phyloP scores from a whole-genome alignment of 768 basidiomycete genomes.

The Boletellus ananas region DNA sequence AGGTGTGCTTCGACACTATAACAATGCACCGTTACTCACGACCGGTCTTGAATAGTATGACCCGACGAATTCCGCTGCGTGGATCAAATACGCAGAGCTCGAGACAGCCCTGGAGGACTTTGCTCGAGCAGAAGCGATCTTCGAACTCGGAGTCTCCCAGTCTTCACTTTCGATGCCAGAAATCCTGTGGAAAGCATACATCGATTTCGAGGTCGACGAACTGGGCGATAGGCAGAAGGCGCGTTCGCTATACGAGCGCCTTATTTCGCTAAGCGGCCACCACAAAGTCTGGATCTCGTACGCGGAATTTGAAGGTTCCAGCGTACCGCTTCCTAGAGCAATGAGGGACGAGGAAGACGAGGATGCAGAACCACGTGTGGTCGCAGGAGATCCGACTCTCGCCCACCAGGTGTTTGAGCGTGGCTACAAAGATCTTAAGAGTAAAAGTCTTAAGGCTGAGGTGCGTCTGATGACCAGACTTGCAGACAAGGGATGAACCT shows the following conservation, averaged over 20 bases:
- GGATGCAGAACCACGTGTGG: constrained; percentile 48
- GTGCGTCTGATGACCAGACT: constrained; percentile 39
- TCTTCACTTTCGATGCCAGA: constrained; percentile 91
- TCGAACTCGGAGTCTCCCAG: constrained; percentile 86
- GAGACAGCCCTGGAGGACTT: constrained; percentile 86
- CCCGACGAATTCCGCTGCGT: constrained; percentile 84
- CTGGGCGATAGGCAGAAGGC: constrained; percentile 80
- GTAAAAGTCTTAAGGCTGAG: constrained; percentile 80
- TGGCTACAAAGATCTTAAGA: constrained; percentile 84
- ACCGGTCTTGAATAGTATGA: constrained; percentile 54
- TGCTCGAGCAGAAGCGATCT: constrained; percentile 86
- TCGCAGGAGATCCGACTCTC: constrained; percentile 62
- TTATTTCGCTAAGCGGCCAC: constrained; percentile 82
- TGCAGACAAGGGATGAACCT: neutral
- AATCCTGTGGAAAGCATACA: constrained; percentile 89
- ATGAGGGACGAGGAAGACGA: constrained; percentile 72
- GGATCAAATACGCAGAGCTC: constrained; percentile 95
- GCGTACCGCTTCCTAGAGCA: constrained; percentile 61
- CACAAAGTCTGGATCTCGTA: constrained; percentile 98
- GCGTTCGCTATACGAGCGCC: constrained; percentile 83
- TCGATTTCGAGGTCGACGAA: constrained; percentile 94
- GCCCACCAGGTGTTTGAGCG: constrained; percentile 83
- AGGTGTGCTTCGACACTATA: constrained; percentile 44
- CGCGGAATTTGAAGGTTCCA: constrained; percentile 85
- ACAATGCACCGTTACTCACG: neutral